Evolutionary conservation across 169 alveolate species (phyloP).

Genomic region (Babesia bigemina): DNA sequence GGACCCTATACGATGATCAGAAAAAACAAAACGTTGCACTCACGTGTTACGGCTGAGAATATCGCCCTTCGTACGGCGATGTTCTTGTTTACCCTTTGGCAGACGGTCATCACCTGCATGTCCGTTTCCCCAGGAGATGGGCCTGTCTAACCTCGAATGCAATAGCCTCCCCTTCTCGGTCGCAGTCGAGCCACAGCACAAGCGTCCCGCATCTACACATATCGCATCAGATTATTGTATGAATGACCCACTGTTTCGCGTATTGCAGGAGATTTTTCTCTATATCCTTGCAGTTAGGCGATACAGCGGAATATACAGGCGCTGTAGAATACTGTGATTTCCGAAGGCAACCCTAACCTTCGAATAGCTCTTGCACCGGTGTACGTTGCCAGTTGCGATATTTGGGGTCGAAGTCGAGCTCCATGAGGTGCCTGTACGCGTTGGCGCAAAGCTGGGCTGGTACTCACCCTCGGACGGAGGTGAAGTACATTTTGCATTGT

Average conservation of each 20-base stretch:
- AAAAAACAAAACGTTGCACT: constrained; percentile 9
- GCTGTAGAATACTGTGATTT: constrained; percentile 70
- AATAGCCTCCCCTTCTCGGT: constrained; percentile 99
- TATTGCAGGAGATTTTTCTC: constrained; percentile 87
- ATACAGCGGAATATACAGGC: constrained; percentile 86
- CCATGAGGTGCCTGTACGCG: constrained; percentile 87
- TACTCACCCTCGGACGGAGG: constrained; percentile 90
- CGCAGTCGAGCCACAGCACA: constrained; percentile 99
- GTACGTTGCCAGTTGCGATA: constrained; percentile 92
- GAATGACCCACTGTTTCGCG: constrained; percentile 85
- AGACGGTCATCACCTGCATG: constrained; percentile 69
- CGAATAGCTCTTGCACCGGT: constrained; percentile 93
- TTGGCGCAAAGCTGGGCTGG: background rate
- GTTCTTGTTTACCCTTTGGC: constrained; percentile 69
- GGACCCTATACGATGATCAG: constrained; percentile 72
- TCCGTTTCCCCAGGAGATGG: constrained; percentile 30
- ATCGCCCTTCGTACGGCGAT: constrained; percentile 89
- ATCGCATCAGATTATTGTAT: constrained; percentile 42
- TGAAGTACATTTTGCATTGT: constrained; percentile 84
- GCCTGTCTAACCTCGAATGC: constrained; percentile 94
- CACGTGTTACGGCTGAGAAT: constrained; percentile 92
- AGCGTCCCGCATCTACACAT: constrained; percentile 76
- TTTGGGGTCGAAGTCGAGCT: constrained; percentile 92
- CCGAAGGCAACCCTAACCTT: constrained; percentile 39
- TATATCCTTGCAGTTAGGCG: constrained; percentile 77